These are phyloP conservation scores for Leccinum subrobustum DNA, from an alignment of 1,284 basidiomycete genomes.

Conservation along the genomic window DNA sequence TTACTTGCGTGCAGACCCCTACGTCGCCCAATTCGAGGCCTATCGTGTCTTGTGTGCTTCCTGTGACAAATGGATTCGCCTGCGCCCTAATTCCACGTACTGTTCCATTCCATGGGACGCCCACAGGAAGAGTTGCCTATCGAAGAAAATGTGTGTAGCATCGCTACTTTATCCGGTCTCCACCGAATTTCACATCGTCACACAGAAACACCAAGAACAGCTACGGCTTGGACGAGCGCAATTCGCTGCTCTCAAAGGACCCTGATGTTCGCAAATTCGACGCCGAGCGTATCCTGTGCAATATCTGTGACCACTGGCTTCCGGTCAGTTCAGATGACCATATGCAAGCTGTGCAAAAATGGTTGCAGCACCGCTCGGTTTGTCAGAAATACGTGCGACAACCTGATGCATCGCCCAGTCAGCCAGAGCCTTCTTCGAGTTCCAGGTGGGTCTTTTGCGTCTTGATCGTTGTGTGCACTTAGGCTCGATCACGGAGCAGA, in stretches of 20 bases:
- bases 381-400: constrained; percentile 39
- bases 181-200: constrained; percentile 13
- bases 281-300: constrained; percentile 65
- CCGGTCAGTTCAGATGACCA: constrained; percentile 52
- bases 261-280: constrained; percentile 69
- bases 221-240: constrained; percentile 59
- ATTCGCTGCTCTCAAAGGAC: constrained; percentile 56
- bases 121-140: constrained; percentile 71
- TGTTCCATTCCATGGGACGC: constrained; percentile 85
- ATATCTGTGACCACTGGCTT: constrained; percentile 66
- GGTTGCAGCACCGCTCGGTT: constrained; percentile 49
- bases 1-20: constrained; percentile 70
- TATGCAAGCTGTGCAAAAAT: constrained; percentile 49
- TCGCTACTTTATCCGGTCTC: constrained; percentile 8
- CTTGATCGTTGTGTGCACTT: not conserved
- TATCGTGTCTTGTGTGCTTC: constrained; percentile 74
- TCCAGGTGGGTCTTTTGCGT: constrained; percentile 21
- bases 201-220: constrained; percentile 47
- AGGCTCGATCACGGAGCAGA: constrained; percentile 13
- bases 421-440: constrained; percentile 27
- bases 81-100: constrained; percentile 78
- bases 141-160: constrained; percentile 60
- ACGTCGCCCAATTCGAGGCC: constrained; percentile 73
- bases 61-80: constrained; percentile 79
- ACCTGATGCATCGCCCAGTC: constrained; percentile 9